phyloP scores from a whole-genome alignment of 1,284 basidiomycete species.

The Phellopilus nigrolimitatus region DNA sequence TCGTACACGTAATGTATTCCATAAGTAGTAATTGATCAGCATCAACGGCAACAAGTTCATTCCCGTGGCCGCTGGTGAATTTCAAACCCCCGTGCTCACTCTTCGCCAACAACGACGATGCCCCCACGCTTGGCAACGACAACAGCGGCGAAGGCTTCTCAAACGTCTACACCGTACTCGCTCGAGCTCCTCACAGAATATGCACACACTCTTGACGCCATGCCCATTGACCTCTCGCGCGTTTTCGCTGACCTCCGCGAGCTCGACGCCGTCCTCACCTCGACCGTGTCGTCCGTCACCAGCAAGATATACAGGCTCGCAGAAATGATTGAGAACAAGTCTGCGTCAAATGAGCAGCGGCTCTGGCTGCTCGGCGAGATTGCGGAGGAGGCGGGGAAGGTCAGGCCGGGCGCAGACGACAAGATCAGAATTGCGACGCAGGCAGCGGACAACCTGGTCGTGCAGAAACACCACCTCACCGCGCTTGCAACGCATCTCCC shows the following conservation, averaged over 20 bases:
- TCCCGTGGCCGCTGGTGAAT: no score
- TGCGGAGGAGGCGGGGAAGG: slow-evolving; percentile 86
- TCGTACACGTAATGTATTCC: no score
- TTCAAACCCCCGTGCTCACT: no score
- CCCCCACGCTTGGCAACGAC: slow-evolving; percentile 12
- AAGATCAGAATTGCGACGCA: slow-evolving; percentile 96
- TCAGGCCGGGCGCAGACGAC: slow-evolving; percentile 96
- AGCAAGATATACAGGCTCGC: slow-evolving; percentile 73
- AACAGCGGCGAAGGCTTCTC: slow-evolving; percentile 20
- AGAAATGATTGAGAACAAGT: slow-evolving; percentile 68
- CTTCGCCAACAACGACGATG: slow-evolving; percentile 5
- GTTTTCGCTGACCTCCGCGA: slow-evolving; percentile 95
- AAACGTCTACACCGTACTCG: slow-evolving; percentile 38
- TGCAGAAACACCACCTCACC: slow-evolving; percentile 67
- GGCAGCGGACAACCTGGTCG: slow-evolving; percentile 85
- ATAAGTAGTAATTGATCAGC: no score
- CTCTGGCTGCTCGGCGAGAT: slow-evolving; percentile 88
- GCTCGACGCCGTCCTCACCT: slow-evolving; percentile 94
- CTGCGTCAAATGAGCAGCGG: slow-evolving; percentile 69
- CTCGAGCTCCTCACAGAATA: slow-evolving; percentile 74
- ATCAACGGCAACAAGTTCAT: no score
- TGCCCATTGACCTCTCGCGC: slow-evolving; percentile 92
- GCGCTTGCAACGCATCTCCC: slow-evolving; percentile 63
- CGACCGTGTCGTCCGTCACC: slow-evolving; percentile 77
- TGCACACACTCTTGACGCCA: slow-evolving; percentile 88